Evolutionary conservation across 2,329 filamentous ascomycete genomes (phyloP).

Genomic region (Cyphellophora attinorum): DNA sequence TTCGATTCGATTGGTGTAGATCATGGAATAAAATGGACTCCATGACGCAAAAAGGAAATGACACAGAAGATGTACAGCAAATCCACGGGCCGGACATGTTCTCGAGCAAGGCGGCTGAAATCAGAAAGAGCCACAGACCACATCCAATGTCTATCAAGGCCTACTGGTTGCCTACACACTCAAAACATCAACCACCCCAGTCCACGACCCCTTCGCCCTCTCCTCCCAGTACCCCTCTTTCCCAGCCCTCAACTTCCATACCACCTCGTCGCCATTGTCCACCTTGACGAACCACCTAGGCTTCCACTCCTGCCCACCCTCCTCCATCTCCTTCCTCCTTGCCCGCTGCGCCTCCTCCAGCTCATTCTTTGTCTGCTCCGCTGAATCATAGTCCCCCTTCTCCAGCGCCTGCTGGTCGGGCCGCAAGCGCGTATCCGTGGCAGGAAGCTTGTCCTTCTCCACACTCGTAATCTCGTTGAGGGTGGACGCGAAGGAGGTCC

Average conservation of each 20-base stretch:
- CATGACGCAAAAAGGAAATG: no score
- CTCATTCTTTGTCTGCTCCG: conserved; percentile 71
- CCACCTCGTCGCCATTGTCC: conserved; percentile 41
- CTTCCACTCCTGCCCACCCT: conserved; percentile 58
- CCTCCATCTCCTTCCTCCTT: conserved; percentile 66
- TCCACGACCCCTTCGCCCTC: conserved; percentile 60
- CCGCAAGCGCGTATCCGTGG: conserved; percentile 72
- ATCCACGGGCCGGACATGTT: no score
- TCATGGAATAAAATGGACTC: no score
- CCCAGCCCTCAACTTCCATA: conserved; percentile 66
- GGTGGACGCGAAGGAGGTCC: conserved; percentile 74
- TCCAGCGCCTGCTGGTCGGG: conserved; percentile 85
- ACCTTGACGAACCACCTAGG: conserved; percentile 80
- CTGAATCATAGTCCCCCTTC: conserved; percentile 68
- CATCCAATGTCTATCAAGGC: no score
- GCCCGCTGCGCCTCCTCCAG: conserved; percentile 79
- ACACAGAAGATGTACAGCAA: no score
- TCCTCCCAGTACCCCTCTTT: conserved; percentile 94
- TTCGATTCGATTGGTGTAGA: no score
- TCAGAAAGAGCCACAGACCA: no score
- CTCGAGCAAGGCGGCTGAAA: no score
- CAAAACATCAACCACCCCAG: conserved; percentile 46
- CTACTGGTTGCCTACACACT: conserved; percentile 22
- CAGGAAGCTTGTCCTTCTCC: conserved; percentile 64
- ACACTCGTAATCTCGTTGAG: conserved; percentile 81